Conservation (phyloP, 768 basidiomycete genomes). For the Psilocybe subaeruginosa region DNA sequence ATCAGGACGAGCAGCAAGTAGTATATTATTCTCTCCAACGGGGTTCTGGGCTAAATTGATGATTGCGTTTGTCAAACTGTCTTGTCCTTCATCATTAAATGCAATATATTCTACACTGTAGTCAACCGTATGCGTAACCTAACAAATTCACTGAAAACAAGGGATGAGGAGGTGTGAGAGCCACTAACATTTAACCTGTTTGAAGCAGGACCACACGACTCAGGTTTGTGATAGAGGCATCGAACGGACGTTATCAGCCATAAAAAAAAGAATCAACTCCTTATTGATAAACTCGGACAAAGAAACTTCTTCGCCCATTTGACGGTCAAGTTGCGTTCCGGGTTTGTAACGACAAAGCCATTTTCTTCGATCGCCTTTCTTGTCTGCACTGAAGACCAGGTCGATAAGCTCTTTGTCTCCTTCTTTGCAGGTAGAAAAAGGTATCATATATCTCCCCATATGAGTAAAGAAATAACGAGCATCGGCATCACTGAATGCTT, state of each 20-base stretch:
- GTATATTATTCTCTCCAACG: too few species aligned
- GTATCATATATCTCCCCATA: slow-evolving; percentile 93
- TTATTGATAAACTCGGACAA: slow-evolving; percentile 97
- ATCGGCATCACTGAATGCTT: slow-evolving; percentile 88
- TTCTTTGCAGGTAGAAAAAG: slow-evolving; percentile 78
- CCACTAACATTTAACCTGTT: too few species aligned
- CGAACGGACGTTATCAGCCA: slow-evolving; percentile 80
- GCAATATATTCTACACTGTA: too few species aligned
- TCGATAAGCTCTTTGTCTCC: slow-evolving; percentile 92
- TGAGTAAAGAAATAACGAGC: slow-evolving; percentile 92
- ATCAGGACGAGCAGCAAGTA: too few species aligned
- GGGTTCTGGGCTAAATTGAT: too few species aligned
- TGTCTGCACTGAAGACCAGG: slow-evolving; percentile 99
- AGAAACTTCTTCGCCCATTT: slow-evolving; percentile 73
- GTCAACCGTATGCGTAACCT: too few species aligned
- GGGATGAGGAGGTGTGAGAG: too few species aligned
- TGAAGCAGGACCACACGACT: too few species aligned
- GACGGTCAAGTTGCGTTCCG: slow-evolving; percentile 92
- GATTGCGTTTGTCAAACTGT: too few species aligned
- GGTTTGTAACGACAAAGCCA: slow-evolving; percentile 97
- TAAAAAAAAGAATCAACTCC: slow-evolving; percentile 97
- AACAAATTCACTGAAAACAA: too few species aligned
- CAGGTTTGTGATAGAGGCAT: too few species aligned
- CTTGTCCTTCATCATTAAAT: too few species aligned
- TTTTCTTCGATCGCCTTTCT: slow-evolving; percentile 96